These are phyloP conservation scores for Magnusiomyces magnusii DNA, from an alignment of 1,139 yeast genomes.

Conservation along the genomic window DNA sequence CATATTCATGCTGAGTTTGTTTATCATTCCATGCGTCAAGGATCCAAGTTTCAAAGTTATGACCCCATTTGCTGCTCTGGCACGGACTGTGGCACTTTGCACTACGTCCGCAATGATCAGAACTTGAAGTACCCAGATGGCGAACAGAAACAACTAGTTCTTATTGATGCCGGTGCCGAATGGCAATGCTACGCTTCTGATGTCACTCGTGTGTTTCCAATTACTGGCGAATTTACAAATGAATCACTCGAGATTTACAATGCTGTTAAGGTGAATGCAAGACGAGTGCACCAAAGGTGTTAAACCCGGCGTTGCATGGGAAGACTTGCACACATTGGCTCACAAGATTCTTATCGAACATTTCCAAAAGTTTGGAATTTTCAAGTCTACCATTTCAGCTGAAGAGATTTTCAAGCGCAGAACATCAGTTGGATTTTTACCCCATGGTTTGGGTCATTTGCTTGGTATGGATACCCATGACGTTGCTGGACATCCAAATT, in stretches of 20 bases:
- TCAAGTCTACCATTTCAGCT: conserved; percentile 44
- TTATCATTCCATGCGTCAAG: conserved; percentile 91
- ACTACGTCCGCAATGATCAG: conserved; percentile 80
- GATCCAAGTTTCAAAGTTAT: conserved; percentile 79
- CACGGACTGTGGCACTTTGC: conserved; percentile 83
- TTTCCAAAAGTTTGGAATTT: conserved; percentile 68
- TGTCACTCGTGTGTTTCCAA: conserved; percentile 93
- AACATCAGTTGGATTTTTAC: conserved; percentile 74
- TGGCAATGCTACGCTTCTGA: conserved; percentile 92
- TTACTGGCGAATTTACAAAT: conserved; percentile 78
- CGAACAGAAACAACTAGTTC: conserved; percentile 52
- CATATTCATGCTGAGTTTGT: conserved; percentile 94
- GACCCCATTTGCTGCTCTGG: conserved; percentile 97
- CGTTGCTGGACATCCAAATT: conserved; percentile 82
- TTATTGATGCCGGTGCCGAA: conserved; percentile 97
- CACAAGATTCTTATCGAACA: conserved; percentile 69
- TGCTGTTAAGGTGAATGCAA: conserved; percentile 83
- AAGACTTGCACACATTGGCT: conserved; percentile 68
- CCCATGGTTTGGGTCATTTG: conserved; percentile 93
- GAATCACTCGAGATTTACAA: conserved; percentile 81
- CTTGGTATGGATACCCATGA: conserved; percentile 96
- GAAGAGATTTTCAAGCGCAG: conserved; percentile 64
- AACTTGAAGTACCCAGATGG: conserved; percentile 27
- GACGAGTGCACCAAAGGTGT: conserved; percentile 55
- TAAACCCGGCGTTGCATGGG: conserved; percentile 83